Percentiles rank a stretch among this genome's conserved stretches.
These are phyloP conservation scores for Trichophyton equinum DNA, from an alignment of 2,329 filamentous ascomycete genomes.

Conservation along the genomic window DNA sequence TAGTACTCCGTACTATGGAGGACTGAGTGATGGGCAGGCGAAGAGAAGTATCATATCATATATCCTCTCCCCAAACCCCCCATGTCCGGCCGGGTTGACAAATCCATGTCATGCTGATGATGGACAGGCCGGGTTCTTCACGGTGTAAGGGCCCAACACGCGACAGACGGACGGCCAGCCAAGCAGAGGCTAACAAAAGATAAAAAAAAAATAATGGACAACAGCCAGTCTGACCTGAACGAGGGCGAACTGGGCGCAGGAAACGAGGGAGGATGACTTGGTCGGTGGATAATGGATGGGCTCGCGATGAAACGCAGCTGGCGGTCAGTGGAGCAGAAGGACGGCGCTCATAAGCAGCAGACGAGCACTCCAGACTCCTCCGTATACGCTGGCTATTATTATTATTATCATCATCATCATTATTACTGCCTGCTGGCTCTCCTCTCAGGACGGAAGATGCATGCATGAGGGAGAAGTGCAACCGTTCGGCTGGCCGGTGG, in stretches of 20 bases:
- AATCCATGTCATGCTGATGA: constrained; percentile 1
- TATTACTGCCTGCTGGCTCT: too few species aligned
- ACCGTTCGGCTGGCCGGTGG: too few species aligned
- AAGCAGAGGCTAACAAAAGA: not conserved
- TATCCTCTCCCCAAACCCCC: not conserved
- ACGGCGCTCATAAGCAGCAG: too few species aligned
- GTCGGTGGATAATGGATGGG: not conserved
- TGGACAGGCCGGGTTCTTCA: not conserved
- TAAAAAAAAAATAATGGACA: not conserved
- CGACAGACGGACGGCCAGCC: not conserved
- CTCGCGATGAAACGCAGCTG: not conserved
- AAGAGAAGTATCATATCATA: not conserved
- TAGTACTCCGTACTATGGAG: not conserved
- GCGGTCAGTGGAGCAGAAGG: not conserved
- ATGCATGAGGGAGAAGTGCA: not conserved
- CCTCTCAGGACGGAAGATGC: not conserved
- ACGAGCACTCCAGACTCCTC: too few species aligned
- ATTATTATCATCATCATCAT: too few species aligned
- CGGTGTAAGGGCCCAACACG: not conserved
- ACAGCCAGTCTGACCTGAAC: not conserved
- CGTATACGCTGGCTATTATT: too few species aligned
- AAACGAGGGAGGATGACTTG: not conserved
- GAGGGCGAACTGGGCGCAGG: not conserved
- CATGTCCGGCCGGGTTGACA: not conserved
- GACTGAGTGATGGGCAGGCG: not conserved